Conservation (phyloP, 345 rosid genomes). For the Eutrema japonicum region DNA sequence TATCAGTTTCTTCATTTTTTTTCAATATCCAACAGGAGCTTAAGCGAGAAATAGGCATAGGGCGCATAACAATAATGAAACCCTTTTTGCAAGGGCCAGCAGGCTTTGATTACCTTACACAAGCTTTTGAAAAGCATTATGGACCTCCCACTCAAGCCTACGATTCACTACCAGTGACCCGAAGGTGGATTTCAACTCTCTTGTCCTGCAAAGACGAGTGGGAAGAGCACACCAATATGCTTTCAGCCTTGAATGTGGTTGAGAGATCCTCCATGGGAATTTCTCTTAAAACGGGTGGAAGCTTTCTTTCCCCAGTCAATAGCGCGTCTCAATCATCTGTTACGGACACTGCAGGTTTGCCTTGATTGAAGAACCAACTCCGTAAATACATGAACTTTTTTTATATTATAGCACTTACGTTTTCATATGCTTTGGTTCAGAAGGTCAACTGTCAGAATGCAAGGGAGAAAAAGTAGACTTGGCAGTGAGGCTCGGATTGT, state of each 20-base stretch:
- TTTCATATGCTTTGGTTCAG: slow-evolving; percentile 37
- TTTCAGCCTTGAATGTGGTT: slow-evolving; percentile 50
- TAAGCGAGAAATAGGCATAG: slow-evolving; percentile 72
- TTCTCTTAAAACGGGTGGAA: slow-evolving; percentile 84
- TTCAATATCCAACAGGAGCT: slow-evolving; percentile 53
- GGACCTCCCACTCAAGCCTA: slow-evolving; percentile 59
- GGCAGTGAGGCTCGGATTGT: slow-evolving; percentile 72
- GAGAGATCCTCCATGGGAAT: slow-evolving; percentile 54
- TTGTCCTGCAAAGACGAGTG: slow-evolving; percentile 62
- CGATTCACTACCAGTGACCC: slow-evolving; percentile 57
- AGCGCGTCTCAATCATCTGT: slow-evolving; percentile 32
- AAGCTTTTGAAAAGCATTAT: slow-evolving; percentile 62
- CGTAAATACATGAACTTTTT: neutral
- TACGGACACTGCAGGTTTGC: slow-evolving; percentile 49
- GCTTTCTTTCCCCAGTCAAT: slow-evolving; percentile 45
- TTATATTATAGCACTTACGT: neutral
- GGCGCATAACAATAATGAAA: slow-evolving; percentile 76
- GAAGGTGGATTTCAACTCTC: slow-evolving; percentile 68
- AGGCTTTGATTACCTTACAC: slow-evolving; percentile 72
- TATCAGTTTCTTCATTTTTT: slow-evolving; percentile 8
- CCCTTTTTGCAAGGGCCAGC: slow-evolving; percentile 83
- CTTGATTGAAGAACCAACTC: slow-evolving; percentile 13
- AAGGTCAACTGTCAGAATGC: slow-evolving; percentile 56
- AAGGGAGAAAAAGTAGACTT: slow-evolving; percentile 74
- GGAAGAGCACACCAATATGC: slow-evolving; percentile 66